Evolutionary conservation across 2,329 filamentous ascomycete genomes (phyloP).

Genomic region (Pseudomassariella vexata): DNA sequence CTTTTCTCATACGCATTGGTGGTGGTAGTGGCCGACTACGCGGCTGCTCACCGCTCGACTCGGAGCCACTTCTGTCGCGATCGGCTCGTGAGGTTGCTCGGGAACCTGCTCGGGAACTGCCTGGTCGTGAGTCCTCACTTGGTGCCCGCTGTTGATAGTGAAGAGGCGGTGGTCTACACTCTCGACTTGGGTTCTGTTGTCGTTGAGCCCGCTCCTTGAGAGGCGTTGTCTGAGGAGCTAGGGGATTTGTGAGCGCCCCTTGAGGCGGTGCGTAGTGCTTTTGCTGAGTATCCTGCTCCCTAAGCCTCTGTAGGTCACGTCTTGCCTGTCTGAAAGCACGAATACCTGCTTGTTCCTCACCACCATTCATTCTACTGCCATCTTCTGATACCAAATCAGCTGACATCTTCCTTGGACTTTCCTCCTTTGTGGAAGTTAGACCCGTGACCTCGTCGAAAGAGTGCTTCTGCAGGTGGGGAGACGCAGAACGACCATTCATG

Average conservation of each 20-base stretch:
- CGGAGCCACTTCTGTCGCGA: conserved; percentile 49
- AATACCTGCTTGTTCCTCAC: conserved; percentile 36
- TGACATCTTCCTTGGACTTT: conserved; percentile 4
- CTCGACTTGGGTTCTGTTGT: conserved; percentile 34
- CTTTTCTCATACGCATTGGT: conserved; percentile 28
- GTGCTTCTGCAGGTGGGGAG: conserved; percentile 7
- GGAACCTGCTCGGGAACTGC: conserved; percentile 16
- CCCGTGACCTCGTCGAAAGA: conserved; percentile 7
- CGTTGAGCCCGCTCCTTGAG: conserved; percentile 17
- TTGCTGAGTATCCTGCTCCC: conserved; percentile 43
- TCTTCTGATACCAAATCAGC: conserved; percentile 9
- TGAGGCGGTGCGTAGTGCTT: conserved; percentile 29
- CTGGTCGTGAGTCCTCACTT: conserved; percentile 34
- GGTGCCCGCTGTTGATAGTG: conserved; percentile 37
- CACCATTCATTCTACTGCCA: conserved; percentile 9
- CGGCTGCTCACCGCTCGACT: conserved; percentile 40
- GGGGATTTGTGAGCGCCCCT: conserved; percentile 12
- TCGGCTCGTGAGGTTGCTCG: conserved; percentile 27
- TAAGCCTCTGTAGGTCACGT: conserved; percentile 50
- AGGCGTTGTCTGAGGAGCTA: conserved; percentile 14
- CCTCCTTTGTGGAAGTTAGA: conserved; percentile 10
- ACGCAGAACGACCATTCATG: conserved; percentile 37
- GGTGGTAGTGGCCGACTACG: conserved; percentile 28
- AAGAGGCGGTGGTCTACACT: conserved; percentile 38
- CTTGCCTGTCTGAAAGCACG: conserved; percentile 53